Base-by-base conservation (phyloP, 371 early-diverging fungal species). In the Mucor circinelloides region DNA sequence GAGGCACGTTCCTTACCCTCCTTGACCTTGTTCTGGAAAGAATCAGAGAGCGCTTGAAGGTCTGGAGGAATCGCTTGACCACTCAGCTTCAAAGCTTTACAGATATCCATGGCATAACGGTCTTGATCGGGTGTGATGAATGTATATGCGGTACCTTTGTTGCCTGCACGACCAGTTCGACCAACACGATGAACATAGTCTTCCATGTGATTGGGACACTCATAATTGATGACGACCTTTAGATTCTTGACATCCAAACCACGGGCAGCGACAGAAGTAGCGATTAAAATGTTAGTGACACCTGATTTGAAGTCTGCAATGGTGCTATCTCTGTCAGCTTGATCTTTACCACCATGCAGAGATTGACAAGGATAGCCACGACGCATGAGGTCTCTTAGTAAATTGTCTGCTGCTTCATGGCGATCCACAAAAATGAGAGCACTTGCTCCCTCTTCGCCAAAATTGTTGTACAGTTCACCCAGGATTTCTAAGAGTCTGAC, bases 261-360 rank as follows among this genome's bases (percentile, higher is more conserved):
- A 73, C 99, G 94, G 1, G 99, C 97, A n/a, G 99, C 99, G 3
- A 99, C 97, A n/a, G 97, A 97, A 0, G 99, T 99, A 2, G 99
- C 99, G 78, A 99, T 94, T 58, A 99, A 79, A 46, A 99, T 89
- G 59, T 90, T 92, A 42, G 89, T 89, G 6, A 88, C 88, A 7
- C 97, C 97, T 1, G 89, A 85, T 72, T 99, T 98, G 76, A 99
- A 98, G 65, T 97, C 97, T 5, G 88, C 62, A 69, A 99, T 93
- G 1, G 95, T 95, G 58, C 91, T 90, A 71, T 97, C 98, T 60
- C 99, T 90, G 72, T 99, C 98, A 0, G 89, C 85, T 86, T 98
- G 99, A 67, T 98, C 97, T 79, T 97, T 99, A 62, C 97, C 98
- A 62, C 98, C 99, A 69, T 99, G 99, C 10, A 98, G 76, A 6